A percentile compares a stretch with the other conserved stretches of the same genome.
phyloP scores from a whole-genome alignment of 345 rosid genomes.

The Garcia nutans region DNA sequence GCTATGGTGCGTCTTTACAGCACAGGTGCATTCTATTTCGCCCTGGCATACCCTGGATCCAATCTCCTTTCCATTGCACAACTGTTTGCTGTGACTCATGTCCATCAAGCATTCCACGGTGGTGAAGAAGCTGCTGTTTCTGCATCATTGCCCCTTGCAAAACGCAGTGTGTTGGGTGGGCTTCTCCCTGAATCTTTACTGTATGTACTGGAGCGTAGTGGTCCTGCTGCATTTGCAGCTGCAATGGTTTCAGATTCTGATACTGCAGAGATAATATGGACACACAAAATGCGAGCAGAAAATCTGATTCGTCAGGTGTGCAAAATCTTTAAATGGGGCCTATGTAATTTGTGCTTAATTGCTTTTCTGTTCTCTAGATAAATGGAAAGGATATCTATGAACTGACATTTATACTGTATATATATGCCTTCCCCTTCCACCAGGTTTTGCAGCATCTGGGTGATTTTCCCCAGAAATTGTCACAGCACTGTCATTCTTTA shows the following conservation, averaged over 20 bases:
- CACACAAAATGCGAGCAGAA: constrained; percentile 99
- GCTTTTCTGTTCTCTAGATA: background rate
- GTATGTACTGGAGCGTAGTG: constrained; percentile 96
- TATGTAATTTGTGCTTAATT: constrained; percentile 8
- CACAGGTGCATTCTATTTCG: constrained; percentile 96
- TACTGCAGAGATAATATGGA: constrained; percentile 98
- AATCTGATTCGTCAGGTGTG: constrained; percentile 91
- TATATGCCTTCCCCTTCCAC: constrained; percentile 10
- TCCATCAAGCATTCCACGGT: constrained; percentile 99
- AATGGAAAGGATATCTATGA: constrained; percentile 3
- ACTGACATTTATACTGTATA: constrained; percentile 9
- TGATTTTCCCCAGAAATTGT: constrained; percentile 92
- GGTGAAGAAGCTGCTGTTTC: constrained; percentile 99
- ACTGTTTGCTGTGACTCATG: constrained; percentile 87
- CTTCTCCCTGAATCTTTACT: constrained; percentile 96
- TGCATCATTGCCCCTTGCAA: constrained; percentile 90
- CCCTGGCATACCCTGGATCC: constrained; percentile 96
- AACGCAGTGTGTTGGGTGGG: constrained; percentile 97
- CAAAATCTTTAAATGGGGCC: constrained; percentile 9
- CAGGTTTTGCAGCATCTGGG: constrained; percentile 99
- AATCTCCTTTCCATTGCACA: constrained; percentile 87
- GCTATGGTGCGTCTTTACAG: constrained; percentile 95
- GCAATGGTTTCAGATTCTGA: constrained; percentile 99
- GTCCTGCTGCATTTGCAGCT: constrained; percentile 94
- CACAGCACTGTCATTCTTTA: constrained; percentile 93